Conservation (phyloP, 257 asterid species). For the Anisodus tanguticus region DNA sequence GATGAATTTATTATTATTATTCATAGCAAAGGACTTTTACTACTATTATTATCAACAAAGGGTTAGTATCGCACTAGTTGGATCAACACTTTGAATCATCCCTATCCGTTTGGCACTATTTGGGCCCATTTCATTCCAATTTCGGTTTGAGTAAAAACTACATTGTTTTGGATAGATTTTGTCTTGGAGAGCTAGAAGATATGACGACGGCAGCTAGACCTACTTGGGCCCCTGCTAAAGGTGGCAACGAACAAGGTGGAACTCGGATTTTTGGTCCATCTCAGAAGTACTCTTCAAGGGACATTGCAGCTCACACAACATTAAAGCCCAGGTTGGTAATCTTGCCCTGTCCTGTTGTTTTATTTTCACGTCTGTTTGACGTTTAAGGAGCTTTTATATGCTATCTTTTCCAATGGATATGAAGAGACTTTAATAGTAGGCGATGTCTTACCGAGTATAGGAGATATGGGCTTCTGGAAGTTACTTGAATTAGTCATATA, state of each 20-base stretch:
- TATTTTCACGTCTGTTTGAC: neutral
- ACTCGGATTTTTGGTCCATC: conserved; percentile 94
- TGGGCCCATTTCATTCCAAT: neutral
- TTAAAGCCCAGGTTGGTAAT: conserved; percentile 75
- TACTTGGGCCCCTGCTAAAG: conserved; percentile 99
- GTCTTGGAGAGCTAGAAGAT: neutral
- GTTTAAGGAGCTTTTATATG: neutral
- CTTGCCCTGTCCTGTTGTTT: neutral
- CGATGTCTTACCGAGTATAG: neutral
- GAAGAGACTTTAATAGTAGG: neutral
- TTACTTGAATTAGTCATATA: neutral
- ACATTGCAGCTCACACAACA: conserved; percentile 87
- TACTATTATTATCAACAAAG: neutral
- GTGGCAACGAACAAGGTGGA: conserved; percentile 98
- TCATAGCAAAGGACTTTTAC: neutral
- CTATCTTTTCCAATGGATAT: neutral
- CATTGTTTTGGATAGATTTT: conserved; percentile 8
- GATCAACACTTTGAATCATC: neutral
- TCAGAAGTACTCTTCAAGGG: conserved; percentile 95
- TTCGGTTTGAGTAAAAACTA: neutral
- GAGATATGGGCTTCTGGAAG: conserved; percentile 2
- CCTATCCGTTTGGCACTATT: neutral
- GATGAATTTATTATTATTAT: neutral
- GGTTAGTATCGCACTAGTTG: neutral
- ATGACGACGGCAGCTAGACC: conserved; percentile 99